These are phyloP conservation scores for Lactarius psammicola DNA, from an alignment of 768 basidiomycete species.

Conservation along the genomic window DNA sequence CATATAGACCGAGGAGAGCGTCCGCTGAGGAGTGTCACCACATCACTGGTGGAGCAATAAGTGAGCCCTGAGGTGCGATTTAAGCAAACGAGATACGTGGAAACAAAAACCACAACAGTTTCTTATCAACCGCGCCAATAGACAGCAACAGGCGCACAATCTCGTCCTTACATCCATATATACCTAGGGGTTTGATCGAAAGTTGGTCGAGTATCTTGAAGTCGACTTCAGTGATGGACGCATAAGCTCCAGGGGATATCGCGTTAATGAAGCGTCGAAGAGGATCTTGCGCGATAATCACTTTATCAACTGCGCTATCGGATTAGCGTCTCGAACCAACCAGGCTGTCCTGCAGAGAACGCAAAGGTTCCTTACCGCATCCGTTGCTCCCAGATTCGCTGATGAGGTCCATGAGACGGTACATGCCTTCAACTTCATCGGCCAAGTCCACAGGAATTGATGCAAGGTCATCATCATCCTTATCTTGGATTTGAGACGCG, in stretches of 20 bases:
- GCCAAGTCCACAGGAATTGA: neutral
- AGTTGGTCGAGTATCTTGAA: constrained; percentile 50
- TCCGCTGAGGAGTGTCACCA: constrained; percentile 27
- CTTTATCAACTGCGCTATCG: constrained; percentile 50
- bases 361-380: constrained; percentile 40
- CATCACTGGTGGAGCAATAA: constrained; percentile 24
- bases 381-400: constrained; percentile 49
- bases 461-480: neutral
- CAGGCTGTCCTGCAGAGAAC: neutral
- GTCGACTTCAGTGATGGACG: constrained; percentile 52
- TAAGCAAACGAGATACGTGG: neutral
- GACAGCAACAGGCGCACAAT: constrained; percentile 46
- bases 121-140: constrained; percentile 39
- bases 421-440: neutral
- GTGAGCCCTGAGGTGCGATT: constrained; percentile 20
- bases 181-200: constrained; percentile 48
- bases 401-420: constrained; percentile 36
- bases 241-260: constrained; percentile 49
- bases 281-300: constrained; percentile 54
- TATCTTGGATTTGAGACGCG: neutral
- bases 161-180: constrained; percentile 54
- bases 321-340: neutral
- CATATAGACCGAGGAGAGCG: constrained; percentile 53
- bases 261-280: constrained; percentile 47
- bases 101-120: constrained; percentile 38